Evolutionary conservation across 139 green algal genomes (phyloP), one percentile per base, ranked within the genome.

Genomic region (Chlamydomonas urium): DNA sequence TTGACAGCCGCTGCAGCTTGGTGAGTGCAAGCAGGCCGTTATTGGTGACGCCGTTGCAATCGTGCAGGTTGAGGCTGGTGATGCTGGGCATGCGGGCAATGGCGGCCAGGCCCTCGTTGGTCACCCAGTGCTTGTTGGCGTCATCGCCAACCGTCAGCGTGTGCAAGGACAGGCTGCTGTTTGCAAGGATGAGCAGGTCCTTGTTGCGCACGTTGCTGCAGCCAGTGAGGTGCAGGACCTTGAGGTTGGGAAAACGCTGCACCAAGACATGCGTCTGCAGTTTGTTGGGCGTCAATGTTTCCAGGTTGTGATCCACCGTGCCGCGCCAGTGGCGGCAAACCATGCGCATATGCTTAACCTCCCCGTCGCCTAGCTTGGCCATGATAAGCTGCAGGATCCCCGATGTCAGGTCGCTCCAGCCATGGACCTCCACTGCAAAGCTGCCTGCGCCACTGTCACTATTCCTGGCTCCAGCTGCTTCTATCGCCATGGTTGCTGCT

Each of bases 71-170:
- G 35, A 83, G 78, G 29, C 58, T 56, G 6, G 69, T 65, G n/a
- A 83, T 68, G 21, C 28, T 47, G n/a, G 19, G 35, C 26, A 83
- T 62, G 8, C 59, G 45, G 32, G 33, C 45, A 45, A 83, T 75
- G 37, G 60, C 33, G 10, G 33, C 34, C 38, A 83, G 45, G 0
- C 78, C 78, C 34, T 38, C n/a, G 69, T 83, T 77, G 37, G 47
- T 79, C 19, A 83, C 79, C 79, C 79, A 84, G 8, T 69, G 79
- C 50, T 66, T 68, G 28, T 56, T 50, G 32, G 70, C 48, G 65
- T 84, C 74, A 35, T 84, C 79, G 2, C 79, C 79, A 4, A 84
- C 42, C 26, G 74, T 84, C 6, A 84, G 79, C 24, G 70, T 79
- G 37, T 79, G 58, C 58, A 84, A 65, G 1, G 35, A 31, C 0